These are phyloP conservation scores for Serpula lacrymans DNA, from an alignment of 768 basidiomycete genomes.

Conservation along the genomic window DNA sequence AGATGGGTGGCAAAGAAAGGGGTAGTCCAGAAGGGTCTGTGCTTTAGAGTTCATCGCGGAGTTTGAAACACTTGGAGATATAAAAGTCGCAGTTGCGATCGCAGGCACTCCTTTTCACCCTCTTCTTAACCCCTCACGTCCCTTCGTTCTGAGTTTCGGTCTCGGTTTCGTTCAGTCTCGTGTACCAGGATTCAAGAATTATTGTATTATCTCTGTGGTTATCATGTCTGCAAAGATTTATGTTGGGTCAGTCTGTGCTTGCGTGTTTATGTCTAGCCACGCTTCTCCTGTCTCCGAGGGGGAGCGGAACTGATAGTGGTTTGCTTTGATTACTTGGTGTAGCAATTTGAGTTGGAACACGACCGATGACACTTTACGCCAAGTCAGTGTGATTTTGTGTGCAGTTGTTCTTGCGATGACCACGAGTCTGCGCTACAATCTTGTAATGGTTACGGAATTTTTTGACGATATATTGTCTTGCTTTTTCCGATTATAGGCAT, in stretches of 20 bases:
- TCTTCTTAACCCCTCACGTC: slow-evolving; percentile 48
- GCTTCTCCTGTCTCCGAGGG: slow-evolving; percentile 44
- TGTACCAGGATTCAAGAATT: slow-evolving; percentile 50
- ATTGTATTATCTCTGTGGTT: slow-evolving; percentile 43
- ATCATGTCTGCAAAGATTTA: slow-evolving; percentile 84
- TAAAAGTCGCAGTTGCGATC: slow-evolving; percentile 35
- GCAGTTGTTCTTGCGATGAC: slow-evolving; percentile 10
- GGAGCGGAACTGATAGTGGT: slow-evolving; percentile 52
- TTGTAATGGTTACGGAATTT: too few relatives aligned
- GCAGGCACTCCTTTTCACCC: slow-evolving; percentile 28
- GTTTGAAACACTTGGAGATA: slow-evolving; percentile 46
- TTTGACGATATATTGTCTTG: slow-evolving; percentile 46
- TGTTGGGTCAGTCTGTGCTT: slow-evolving; percentile 86
- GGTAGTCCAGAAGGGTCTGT: slow-evolving; percentile 16
- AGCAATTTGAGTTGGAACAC: slow-evolving; percentile 97
- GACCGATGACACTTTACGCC: slow-evolving; percentile 85
- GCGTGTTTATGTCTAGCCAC: slow-evolving; percentile 40
- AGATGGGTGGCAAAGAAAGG: slow-evolving; percentile 20
- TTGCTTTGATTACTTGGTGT: slow-evolving; percentile 47
- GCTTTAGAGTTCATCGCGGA: slow-evolving; percentile 44
- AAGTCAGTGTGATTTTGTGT: slow-evolving; percentile 64
- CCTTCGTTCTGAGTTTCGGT: slow-evolving; percentile 50
- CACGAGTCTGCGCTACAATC: too few relatives aligned
- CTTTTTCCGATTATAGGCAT: slow-evolving; percentile 57
- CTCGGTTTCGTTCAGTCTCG: slow-evolving; percentile 55